Percentiles rank a stretch among this genome's conserved stretches.
These are phyloP conservation scores for Ampelomyces quisqualis DNA, from an alignment of 2,329 filamentous ascomycete genomes.

Conservation along the genomic window DNA sequence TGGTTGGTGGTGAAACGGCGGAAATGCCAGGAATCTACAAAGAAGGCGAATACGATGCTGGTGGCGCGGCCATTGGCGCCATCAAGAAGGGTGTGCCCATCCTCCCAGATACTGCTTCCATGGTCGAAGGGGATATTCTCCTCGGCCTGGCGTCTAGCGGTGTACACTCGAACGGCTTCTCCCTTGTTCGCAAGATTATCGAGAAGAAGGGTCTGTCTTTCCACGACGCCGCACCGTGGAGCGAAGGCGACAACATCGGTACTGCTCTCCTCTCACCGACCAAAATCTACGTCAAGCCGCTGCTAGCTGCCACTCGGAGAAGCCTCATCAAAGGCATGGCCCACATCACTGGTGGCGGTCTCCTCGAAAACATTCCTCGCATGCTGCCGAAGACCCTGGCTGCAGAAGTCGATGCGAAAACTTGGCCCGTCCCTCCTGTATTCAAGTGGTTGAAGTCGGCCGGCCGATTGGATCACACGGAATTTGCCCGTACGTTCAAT, in stretches of 20 bases:
- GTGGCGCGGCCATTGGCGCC: slow-evolving; percentile 84
- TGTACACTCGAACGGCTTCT: slow-evolving; percentile 96
- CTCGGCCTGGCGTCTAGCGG: slow-evolving; percentile 83
- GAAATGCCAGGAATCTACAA: slow-evolving; percentile 98
- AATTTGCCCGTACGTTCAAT: slow-evolving; percentile 95
- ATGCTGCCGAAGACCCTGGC: slow-evolving; percentile 80
- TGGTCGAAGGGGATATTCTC: slow-evolving; percentile 80
- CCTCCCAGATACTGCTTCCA: slow-evolving; percentile 72
- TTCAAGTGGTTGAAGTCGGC: slow-evolving; percentile 82
- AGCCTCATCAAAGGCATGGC: slow-evolving; percentile 84
- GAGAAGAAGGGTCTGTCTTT: slow-evolving; percentile 71
- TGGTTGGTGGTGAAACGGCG: slow-evolving; percentile 96
- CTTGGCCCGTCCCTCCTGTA: slow-evolving; percentile 75
- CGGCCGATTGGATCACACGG: slow-evolving; percentile 68
- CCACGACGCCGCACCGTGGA: slow-evolving; percentile 75
- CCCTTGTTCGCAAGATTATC: slow-evolving; percentile 88
- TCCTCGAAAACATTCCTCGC: slow-evolving; percentile 90
- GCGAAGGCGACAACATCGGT: slow-evolving; percentile 63
- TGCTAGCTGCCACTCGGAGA: slow-evolving; percentile 65
- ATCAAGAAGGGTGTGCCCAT: slow-evolving; percentile 65
- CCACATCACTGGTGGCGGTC: slow-evolving; percentile 93
- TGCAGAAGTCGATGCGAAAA: slow-evolving; percentile 74
- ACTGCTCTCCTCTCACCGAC: slow-evolving; percentile 83
- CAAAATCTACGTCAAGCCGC: slow-evolving; percentile 84
- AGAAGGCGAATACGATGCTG: slow-evolving; percentile 87